phyloP scores from a whole-genome alignment of 208 protist genomes.

The Borovskyia barvae region DNA sequence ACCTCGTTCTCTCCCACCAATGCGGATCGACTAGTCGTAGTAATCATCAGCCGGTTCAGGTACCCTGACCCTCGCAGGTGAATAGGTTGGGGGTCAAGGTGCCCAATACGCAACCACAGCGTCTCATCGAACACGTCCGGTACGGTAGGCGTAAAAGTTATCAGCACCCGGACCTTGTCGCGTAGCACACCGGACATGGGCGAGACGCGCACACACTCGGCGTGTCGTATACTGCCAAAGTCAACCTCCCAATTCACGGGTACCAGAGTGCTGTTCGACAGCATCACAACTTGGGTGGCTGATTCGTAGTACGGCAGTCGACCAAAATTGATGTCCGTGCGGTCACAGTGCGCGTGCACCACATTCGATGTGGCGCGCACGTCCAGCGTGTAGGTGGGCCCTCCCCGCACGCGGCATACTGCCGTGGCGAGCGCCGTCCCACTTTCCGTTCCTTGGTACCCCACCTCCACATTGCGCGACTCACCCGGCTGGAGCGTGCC shows the following conservation, averaged over 20 bases:
- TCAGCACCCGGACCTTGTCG: constrained; percentile 65
- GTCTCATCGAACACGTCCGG: constrained; percentile 84
- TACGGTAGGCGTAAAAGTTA: constrained; percentile 79
- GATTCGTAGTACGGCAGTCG: constrained; percentile 71
- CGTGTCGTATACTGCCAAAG: constrained; percentile 37
- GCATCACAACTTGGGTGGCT: constrained; percentile 66
- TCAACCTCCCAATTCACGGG: constrained; percentile 79
- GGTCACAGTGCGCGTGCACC: constrained; percentile 85
- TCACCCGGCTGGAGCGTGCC: constrained; percentile 86
- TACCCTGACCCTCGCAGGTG: constrained; percentile 70
- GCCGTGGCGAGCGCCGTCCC: constrained; percentile 42
- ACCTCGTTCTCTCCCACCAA: background rate
- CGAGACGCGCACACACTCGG: constrained; percentile 62
- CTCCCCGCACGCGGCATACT: constrained; percentile 90
- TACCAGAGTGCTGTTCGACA: constrained; percentile 92
- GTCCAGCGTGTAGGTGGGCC: constrained; percentile 84
- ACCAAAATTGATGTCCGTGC: constrained; percentile 90
- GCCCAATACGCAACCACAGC: constrained; percentile 87
- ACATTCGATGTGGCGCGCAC: constrained; percentile 76
- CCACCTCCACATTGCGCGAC: constrained; percentile 76
- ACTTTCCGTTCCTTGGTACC: constrained; percentile 60
- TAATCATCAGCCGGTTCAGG: constrained; percentile 56
- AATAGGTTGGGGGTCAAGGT: constrained; percentile 92
- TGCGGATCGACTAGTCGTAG: constrained; percentile 1
- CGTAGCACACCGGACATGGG: constrained; percentile 71